These are phyloP conservation scores for Malus hybrid DNA, from an alignment of 331 rosid species.

Conservation along the genomic window DNA sequence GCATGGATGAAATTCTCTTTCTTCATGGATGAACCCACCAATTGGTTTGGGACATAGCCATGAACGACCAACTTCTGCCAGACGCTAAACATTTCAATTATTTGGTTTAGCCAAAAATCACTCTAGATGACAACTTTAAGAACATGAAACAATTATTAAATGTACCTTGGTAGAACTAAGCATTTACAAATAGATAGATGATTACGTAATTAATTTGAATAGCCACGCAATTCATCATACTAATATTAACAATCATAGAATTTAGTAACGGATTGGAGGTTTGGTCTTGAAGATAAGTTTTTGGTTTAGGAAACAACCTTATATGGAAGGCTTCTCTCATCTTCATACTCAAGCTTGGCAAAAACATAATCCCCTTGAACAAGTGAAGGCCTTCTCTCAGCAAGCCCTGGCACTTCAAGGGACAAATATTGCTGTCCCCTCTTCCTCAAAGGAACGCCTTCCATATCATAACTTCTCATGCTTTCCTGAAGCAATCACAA, in stretches of 20 bases:
- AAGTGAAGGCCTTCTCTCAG: conserved; percentile 91
- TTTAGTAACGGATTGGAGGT: not conserved
- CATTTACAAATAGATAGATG: not conserved
- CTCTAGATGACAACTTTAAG: not conserved
- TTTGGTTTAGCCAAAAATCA: not conserved
- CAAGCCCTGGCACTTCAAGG: conserved; percentile 89
- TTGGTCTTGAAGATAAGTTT: not conserved
- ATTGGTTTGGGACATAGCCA: not conserved
- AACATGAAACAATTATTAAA: not conserved
- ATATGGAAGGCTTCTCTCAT: conserved; percentile 21
- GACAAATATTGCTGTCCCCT: conserved; percentile 40
- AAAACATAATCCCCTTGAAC: conserved; percentile 71
- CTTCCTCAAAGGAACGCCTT: conserved; percentile 45
- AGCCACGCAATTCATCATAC: not conserved
- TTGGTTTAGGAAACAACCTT: conserved; percentile 41
- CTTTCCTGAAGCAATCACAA: conserved; percentile 49
- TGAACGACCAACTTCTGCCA: not conserved
- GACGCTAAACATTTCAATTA: not conserved
- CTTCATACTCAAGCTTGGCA: conserved; percentile 39
- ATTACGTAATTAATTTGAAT: not conserved
- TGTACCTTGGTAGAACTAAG: not conserved
- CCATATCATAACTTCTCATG: conserved; percentile 77
- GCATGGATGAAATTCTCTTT: not conserved
- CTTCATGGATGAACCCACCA: not conserved
- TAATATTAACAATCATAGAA: not conserved